These are phyloP conservation scores for Endotrypanum monterogeii DNA, from an alignment of 208 protist species.

Conservation along the genomic window DNA sequence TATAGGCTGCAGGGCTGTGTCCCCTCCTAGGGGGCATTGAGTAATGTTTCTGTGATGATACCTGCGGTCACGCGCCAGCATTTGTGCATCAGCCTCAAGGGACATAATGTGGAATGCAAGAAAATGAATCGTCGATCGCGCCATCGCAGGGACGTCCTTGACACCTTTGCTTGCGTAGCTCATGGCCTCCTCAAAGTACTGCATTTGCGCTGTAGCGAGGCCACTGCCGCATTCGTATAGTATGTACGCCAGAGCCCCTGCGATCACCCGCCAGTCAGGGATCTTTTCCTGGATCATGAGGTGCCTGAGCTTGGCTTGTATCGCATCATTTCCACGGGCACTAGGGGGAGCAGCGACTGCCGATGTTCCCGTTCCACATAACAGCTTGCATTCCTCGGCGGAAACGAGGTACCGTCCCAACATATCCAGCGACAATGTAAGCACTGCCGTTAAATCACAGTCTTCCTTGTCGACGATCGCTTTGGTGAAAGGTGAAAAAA, in stretches of 20 bases:
- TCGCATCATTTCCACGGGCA: constrained; percentile 1
- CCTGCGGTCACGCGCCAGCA: constrained; percentile 21
- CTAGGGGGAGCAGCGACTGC: not conserved
- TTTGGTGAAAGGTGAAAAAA: constrained; percentile 31
- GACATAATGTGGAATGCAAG: constrained; percentile 69
- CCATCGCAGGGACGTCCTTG: constrained; percentile 18
- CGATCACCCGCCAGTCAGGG: constrained; percentile 10
- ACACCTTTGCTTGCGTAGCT: constrained; percentile 15
- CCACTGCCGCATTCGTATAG: constrained; percentile 27
- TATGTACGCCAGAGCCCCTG: constrained; percentile 26
- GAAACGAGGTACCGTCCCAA: constrained; percentile 31
- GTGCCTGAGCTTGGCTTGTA: constrained; percentile 14
- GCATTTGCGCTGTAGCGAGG: constrained; percentile 11
- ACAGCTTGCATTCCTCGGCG: not conserved
- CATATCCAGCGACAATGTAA: constrained; percentile 30
- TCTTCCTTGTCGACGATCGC: constrained; percentile 38
- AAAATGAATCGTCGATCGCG: constrained; percentile 29
- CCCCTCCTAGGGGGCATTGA: not conserved
- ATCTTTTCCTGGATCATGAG: constrained; percentile 24
- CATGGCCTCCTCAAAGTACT: constrained; percentile 22
- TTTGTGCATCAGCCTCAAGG: constrained; percentile 61
- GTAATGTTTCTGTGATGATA: constrained; percentile 10
- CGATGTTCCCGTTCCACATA: not conserved
- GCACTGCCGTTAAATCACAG: constrained; percentile 25
- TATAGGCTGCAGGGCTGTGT: not conserved